These are phyloP conservation scores for Prosopis cineraria DNA, from an alignment of 306 rosid genomes.

Conservation along the genomic window DNA sequence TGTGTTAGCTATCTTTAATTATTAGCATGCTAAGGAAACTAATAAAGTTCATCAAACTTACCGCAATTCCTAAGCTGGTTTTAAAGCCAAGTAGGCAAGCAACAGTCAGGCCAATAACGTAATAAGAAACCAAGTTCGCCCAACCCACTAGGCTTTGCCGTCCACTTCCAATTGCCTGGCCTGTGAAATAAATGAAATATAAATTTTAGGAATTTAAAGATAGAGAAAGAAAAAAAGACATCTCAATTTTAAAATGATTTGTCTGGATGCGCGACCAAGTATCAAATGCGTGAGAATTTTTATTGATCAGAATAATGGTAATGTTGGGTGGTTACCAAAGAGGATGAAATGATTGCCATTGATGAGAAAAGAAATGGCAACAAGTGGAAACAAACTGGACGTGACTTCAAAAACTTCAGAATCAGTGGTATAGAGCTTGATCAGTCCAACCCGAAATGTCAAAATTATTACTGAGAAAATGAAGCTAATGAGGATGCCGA, in stretches of 20 bases:
- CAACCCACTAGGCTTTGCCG: slow-evolving; percentile 68
- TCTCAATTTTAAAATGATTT: background rate
- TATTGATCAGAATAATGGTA: background rate
- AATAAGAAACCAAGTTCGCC: slow-evolving; percentile 52
- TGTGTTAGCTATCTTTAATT: background rate
- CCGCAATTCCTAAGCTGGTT: slow-evolving; percentile 52
- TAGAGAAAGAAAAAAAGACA: background rate
- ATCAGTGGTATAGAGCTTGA: background rate
- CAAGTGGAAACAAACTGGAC: background rate
- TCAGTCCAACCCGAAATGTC: background rate
- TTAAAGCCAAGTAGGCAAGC: slow-evolving; percentile 63
- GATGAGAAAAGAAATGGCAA: background rate
- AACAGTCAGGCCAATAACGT: slow-evolving; percentile 55
- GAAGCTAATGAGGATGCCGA: slow-evolving; percentile 12
- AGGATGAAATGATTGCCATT: background rate
- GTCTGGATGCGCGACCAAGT: background rate
- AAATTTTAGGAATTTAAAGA: background rate
- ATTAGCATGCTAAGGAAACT: background rate
- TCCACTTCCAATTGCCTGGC: slow-evolving; percentile 72
- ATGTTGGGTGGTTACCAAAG: background rate
- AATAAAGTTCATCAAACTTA: slow-evolving; percentile 25
- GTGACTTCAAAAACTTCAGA: background rate
- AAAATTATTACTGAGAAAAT: slow-evolving; percentile 23
- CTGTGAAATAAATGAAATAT: slow-evolving; percentile 25
- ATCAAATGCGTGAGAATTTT: background rate